Evolutionary conservation across 2,329 filamentous ascomycete genomes (phyloP).

Genomic region (Pezicula radicicola): DNA sequence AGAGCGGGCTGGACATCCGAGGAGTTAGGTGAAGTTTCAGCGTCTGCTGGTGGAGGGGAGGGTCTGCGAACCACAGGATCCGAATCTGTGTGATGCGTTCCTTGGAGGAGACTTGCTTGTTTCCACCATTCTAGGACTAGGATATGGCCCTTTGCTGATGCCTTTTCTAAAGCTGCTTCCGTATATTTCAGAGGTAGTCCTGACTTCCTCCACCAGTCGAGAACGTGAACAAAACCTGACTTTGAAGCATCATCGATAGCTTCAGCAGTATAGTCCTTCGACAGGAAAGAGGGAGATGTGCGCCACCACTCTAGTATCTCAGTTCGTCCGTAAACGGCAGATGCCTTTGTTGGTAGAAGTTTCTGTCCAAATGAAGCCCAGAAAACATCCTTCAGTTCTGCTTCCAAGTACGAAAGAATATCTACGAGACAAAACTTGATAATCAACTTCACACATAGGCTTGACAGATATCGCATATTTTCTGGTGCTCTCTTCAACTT

Average conservation of each 20-base stretch:
- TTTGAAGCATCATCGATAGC: constrained; percentile 85
- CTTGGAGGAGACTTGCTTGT: constrained; percentile 58
- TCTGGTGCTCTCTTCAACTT: constrained; percentile 70
- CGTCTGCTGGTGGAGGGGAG: constrained; percentile 10
- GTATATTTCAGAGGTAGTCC: constrained; percentile 81
- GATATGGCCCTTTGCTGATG: constrained; percentile 80
- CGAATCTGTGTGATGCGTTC: constrained; percentile 43
- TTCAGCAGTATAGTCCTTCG: constrained; percentile 74
- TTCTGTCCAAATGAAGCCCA: constrained; percentile 80
- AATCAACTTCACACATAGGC: constrained; percentile 80
- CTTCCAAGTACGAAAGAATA: constrained; percentile 70
- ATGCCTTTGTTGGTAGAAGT: constrained; percentile 83
- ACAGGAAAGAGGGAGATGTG: constrained; percentile 75
- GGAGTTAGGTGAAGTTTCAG: constrained; percentile 6
- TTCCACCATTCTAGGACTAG: constrained; percentile 93
- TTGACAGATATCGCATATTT: constrained; percentile 69
- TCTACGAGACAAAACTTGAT: constrained; percentile 86
- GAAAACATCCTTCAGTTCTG: constrained; percentile 70
- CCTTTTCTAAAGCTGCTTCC: constrained; percentile 82
- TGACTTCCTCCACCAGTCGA: constrained; percentile 89
- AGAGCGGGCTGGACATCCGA: constrained; percentile 33
- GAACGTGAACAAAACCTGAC: constrained; percentile 77
- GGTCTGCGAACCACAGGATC: constrained; percentile 22
- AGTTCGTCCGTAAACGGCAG: constrained; percentile 77
- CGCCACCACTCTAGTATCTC: constrained; percentile 92